These are phyloP conservation scores for Planoprotostelium fungivorum DNA, from an alignment of 78 protist species.

Conservation along the genomic window DNA sequence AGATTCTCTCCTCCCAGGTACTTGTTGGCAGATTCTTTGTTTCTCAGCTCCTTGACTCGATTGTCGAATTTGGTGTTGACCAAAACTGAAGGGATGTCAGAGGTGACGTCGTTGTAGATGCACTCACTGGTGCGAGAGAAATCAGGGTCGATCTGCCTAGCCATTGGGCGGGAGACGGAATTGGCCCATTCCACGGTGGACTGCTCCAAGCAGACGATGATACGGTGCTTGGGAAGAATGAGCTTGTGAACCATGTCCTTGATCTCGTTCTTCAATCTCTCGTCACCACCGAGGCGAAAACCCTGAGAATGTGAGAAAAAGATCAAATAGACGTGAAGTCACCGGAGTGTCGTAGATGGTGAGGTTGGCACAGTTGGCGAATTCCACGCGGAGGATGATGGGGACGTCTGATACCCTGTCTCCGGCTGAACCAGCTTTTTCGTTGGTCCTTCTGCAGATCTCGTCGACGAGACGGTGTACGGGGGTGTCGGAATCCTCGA, in stretches of 20 bases:
- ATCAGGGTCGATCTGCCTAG: slow-evolving; percentile 57
- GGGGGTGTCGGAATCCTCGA: slow-evolving; percentile 73
- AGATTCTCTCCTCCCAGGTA: slow-evolving; percentile 63
- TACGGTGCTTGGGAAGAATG: slow-evolving; percentile 61
- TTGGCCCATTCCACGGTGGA: slow-evolving; percentile 69
- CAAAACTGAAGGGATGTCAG: slow-evolving; percentile 5
- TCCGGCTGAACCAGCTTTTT: slow-evolving; percentile 40
- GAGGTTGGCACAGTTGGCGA: slow-evolving; percentile 65
- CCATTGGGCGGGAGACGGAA: slow-evolving; percentile 42
- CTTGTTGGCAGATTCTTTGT: slow-evolving; percentile 58
- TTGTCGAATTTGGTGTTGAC: slow-evolving; percentile 76
- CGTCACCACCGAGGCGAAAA: slow-evolving; percentile 69
- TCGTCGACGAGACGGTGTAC: slow-evolving; percentile 64
- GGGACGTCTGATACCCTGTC: slow-evolving; percentile 54
- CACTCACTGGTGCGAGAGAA: slow-evolving; percentile 38
- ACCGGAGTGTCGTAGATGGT: slow-evolving; percentile 74
- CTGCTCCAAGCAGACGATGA: slow-evolving; percentile 71
- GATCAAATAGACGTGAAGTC: slow-evolving; percentile 8
- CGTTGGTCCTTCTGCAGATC: slow-evolving; percentile 59
- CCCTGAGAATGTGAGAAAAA: slow-evolving; percentile 9
- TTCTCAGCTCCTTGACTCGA: slow-evolving; percentile 64
- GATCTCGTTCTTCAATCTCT: slow-evolving; percentile 43
- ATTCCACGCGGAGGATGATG: slow-evolving; percentile 71
- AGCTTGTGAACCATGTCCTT: slow-evolving; percentile 60
- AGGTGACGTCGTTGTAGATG: background rate